phyloP scores from a whole-genome alignment of 2,329 filamentous ascomycete species.

The Emericellopsis cladophorae region DNA sequence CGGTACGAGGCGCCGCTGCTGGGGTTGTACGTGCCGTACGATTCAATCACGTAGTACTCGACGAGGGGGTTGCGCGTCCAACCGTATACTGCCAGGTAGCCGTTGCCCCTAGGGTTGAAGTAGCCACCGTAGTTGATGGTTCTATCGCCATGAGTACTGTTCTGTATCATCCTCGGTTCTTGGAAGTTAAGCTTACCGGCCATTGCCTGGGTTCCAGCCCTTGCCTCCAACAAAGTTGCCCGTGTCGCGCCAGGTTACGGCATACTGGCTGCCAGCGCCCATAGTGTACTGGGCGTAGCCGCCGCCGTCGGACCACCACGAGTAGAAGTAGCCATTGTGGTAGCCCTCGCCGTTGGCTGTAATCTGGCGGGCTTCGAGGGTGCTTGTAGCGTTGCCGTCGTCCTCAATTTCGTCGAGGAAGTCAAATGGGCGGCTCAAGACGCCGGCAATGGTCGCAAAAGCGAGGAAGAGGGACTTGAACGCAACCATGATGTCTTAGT shows the following conservation, averaged over 20 bases:
- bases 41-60: constrained; percentile 28
- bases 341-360: constrained; percentile 30
- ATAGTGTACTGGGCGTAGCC: constrained; percentile 41
- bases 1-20: constrained; percentile 17
- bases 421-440: constrained; percentile 18
- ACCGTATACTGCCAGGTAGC: constrained; percentile 30
- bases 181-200: constrained; percentile 11
- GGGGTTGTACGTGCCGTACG: constrained; percentile 28
- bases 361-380: constrained; percentile 15
- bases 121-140: constrained; percentile 34
- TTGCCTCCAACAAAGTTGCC: constrained; percentile 37
- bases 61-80: constrained; percentile 24
- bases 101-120: constrained; percentile 33
- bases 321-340: constrained; percentile 47
- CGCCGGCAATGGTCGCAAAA: constrained; percentile 16
- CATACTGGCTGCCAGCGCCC: constrained; percentile 34
- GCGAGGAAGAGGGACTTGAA: constrained; percentile 24
- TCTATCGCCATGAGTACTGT: constrained; percentile 13
- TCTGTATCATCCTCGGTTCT: constrained; percentile 7
- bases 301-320: constrained; percentile 45
- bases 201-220: constrained; percentile 30
- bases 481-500: constrained; percentile 20
- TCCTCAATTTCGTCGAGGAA: constrained; percentile 10
- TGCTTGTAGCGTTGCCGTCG: constrained; percentile 19
- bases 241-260: constrained; percentile 32